Evolutionary conservation across 768 basidiomycete species (phyloP).

Genomic region (Pleurotus pulmonarius): DNA sequence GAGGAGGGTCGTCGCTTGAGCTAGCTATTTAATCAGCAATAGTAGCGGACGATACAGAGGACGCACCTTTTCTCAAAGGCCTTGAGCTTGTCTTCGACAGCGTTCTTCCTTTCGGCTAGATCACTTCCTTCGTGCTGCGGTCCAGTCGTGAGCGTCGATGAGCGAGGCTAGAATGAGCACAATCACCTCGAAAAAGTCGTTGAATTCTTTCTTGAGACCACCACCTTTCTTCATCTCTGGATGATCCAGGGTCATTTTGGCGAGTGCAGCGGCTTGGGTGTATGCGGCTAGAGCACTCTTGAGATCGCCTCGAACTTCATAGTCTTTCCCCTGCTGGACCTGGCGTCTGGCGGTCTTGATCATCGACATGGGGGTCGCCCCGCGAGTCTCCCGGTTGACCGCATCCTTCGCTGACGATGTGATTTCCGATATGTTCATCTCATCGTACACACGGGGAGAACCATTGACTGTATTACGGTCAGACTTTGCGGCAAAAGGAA

Average conservation of each 20-base stretch:
- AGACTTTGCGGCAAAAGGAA: not conserved
- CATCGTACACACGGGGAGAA: conserved; percentile 22
- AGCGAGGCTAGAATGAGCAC: conserved; percentile 7
- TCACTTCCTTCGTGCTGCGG: conserved; percentile 34
- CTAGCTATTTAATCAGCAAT: conserved; percentile 11
- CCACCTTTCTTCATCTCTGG: conserved; percentile 57
- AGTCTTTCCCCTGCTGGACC: conserved; percentile 44
- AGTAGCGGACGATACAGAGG: not conserved
- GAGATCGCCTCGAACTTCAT: conserved; percentile 57
- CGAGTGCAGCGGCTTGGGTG: conserved; percentile 57
- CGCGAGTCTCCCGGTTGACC: conserved; percentile 49
- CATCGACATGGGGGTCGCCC: conserved; percentile 56
- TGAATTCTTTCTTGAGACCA: conserved; percentile 57
- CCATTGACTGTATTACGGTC: conserved; percentile 10
- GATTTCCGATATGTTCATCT: conserved; percentile 38
- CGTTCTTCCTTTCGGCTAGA: conserved; percentile 29
- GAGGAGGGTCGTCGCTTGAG: conserved; percentile 29
- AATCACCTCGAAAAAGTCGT: conserved; percentile 63
- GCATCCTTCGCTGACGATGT: conserved; percentile 40
- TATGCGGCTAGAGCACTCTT: conserved; percentile 56
- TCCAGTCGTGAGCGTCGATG: conserved; percentile 4
- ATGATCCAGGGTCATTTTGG: conserved; percentile 56
- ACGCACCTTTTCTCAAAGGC: conserved; percentile 35
- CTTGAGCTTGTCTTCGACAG: conserved; percentile 45
- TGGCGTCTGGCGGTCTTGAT: conserved; percentile 62